Evolutionary conservation across 495 filamentous ascomycete genomes (phyloP), one percentile per base, ranked within the genome.

Genomic region (Aspergillus campestris): DNA sequence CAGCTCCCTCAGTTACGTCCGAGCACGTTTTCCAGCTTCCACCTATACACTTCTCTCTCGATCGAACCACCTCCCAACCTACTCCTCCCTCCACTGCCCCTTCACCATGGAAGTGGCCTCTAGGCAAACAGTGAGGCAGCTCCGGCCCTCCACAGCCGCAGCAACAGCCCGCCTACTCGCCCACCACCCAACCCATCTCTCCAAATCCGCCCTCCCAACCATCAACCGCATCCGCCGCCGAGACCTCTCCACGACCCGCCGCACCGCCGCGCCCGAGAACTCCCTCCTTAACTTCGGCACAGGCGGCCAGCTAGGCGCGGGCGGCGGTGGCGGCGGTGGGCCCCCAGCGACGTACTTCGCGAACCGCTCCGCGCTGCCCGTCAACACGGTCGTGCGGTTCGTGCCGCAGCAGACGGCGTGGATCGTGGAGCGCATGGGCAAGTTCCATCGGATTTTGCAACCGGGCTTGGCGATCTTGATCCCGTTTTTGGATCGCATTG

Each of bases 361-460:
- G 51, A 78, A 77, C 55, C 75, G 77, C 31, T 64, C 73, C 38
- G 63, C 74, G 11, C 72, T 95, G 24, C 92, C 92, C 15, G 84
- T 89, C 44, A 98, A 97, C 69, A 97, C 94, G 18, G 74, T 98
- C 53, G 76, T 98, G 51, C 88, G 90, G 44, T 98, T 98, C 71
- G 94, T 98, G 27, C 92, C 94, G 8, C 94, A 98, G 66, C 92
- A 97, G 71, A 95, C 91, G 44, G 94, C 92, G 71, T 98, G 94
- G 94, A 89, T 98, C 47, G 92, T 98, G 33, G 94, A 98, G 70
- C 87, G 92, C 50, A 98, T 98, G 92, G 92, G 92, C 39, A 91
- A 89, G 61, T 98, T 92, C 72, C 79, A 87, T 67, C 77, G 88
- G 18, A 96, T 97, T 51, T 67, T 98, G 40, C 77, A 95, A 50